These are phyloP conservation scores for Bryum argenteum DNA, from an alignment of 225 moss, liverwort and hornwort species.

Conservation along the genomic window DNA sequence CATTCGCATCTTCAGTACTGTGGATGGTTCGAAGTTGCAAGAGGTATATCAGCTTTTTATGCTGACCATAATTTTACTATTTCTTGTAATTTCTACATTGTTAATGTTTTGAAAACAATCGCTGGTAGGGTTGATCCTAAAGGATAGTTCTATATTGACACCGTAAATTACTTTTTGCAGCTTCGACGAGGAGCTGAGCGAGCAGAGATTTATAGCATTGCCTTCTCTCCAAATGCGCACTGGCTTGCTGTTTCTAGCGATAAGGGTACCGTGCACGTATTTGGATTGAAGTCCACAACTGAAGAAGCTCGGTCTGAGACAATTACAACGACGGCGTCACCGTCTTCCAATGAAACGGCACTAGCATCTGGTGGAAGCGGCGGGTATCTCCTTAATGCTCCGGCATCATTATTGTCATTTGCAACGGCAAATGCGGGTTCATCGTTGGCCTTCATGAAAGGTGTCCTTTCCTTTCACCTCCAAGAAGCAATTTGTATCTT, in stretches of 20 bases:
- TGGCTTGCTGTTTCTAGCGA: conserved; percentile 89
- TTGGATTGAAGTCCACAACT: conserved; percentile 54
- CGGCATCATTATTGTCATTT: conserved; percentile 62
- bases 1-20: conserved; percentile 74
- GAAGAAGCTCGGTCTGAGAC: conserved; percentile 51
- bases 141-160: conserved; percentile 15
- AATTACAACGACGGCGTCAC: conserved; percentile 31
- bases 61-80: neutral
- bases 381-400: conserved; percentile 41
- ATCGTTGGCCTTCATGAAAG: conserved; percentile 95
- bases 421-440: conserved; percentile 87
- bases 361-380: conserved; percentile 40
- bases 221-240: conserved; percentile 66
- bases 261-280: conserved; percentile 89
- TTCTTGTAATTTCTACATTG: neutral
- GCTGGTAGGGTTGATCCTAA: too few species aligned
- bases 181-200: conserved; percentile 86
- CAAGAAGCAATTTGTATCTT: conserved; percentile 8
- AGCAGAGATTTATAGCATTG: conserved; percentile 77
- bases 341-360: conserved; percentile 36
- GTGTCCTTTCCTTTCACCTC: conserved; percentile 35
- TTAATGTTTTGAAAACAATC: neutral
- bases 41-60: conserved; percentile 43
- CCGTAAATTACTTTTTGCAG: conserved; percentile 43
- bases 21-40: conserved; percentile 79